phyloP scores from a whole-genome alignment of 805 yeast species.

The Saccharomycopsis javanensis region DNA sequence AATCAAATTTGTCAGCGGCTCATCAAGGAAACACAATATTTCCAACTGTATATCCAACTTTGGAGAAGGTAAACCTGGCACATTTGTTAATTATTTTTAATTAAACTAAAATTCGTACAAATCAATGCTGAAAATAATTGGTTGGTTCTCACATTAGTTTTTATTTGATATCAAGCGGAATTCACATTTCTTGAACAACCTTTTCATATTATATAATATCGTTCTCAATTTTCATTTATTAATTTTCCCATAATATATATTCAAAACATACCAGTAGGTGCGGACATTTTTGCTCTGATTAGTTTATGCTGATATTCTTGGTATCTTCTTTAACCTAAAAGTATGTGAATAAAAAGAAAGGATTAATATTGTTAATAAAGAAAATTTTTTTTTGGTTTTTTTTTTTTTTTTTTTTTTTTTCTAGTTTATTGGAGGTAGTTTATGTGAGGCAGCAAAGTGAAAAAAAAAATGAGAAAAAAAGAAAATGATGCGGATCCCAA shows the following conservation, averaged over 20 bases:
- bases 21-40: too few species aligned
- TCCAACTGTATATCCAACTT: too few species aligned
- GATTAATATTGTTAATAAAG: background rate
- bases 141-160: too few species aligned
- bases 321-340: background rate
- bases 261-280: conserved; percentile 11
- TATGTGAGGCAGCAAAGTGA: background rate
- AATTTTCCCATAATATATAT: background rate
- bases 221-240: background rate
- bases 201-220: too few species aligned
- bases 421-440: background rate
- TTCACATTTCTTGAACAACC: too few species aligned
- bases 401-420: background rate
- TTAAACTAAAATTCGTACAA: too few species aligned
- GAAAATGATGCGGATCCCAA: too few species aligned
- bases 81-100: too few species aligned
- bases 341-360: background rate
- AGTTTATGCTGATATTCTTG: background rate
- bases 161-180: too few species aligned
- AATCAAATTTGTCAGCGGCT: too few species aligned
- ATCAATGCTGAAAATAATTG: too few species aligned
- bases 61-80: too few species aligned
- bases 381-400: background rate
- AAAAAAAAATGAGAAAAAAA: background rate
- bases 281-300: conserved; percentile 7